Percentiles rank a stretch among this genome's conserved stretches.
Evolutionary conservation across 768 basidiomycete genomes (phyloP).

Genomic region (Rhodotorula paludigena): DNA sequence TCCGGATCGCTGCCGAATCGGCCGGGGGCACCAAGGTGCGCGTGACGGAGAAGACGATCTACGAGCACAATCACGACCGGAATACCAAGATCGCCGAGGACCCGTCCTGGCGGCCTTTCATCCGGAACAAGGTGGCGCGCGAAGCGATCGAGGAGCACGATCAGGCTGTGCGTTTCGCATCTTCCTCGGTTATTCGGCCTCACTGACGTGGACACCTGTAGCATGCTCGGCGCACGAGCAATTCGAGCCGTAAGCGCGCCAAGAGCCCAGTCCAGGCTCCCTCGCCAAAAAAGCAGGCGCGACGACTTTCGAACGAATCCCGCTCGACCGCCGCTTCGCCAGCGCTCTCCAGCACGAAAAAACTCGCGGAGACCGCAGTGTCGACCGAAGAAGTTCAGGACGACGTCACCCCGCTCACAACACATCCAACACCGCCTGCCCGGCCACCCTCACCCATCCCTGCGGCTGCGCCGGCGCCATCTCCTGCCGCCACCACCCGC

Average conservation of each 20-base stretch:
- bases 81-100: background rate
- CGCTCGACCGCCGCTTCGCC: too few species aligned
- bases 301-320: background rate
- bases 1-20: background rate
- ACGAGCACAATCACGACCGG: background rate
- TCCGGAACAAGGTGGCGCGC: background rate
- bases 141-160: background rate
- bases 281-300: background rate
- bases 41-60: background rate
- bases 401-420: too few species aligned
- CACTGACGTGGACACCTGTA: too few species aligned
- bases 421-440: too few species aligned
- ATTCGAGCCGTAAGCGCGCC: background rate
- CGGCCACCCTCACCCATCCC: too few species aligned
- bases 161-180: background rate
- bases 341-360: too few species aligned
- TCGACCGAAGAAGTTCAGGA: too few species aligned
- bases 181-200: background rate
- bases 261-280: background rate
- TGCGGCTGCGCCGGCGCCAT: too few species aligned
- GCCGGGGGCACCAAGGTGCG: background rate
- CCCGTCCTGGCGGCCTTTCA: background rate
- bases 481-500: too few species aligned
- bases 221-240: too few species aligned
- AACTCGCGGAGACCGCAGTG: too few species aligned